A percentile compares a stretch with the other conserved stretches of the same genome.
Evolutionary conservation across 2,329 filamentous ascomycete genomes (phyloP).

Genomic region (Ophiostoma australiae): DNA sequence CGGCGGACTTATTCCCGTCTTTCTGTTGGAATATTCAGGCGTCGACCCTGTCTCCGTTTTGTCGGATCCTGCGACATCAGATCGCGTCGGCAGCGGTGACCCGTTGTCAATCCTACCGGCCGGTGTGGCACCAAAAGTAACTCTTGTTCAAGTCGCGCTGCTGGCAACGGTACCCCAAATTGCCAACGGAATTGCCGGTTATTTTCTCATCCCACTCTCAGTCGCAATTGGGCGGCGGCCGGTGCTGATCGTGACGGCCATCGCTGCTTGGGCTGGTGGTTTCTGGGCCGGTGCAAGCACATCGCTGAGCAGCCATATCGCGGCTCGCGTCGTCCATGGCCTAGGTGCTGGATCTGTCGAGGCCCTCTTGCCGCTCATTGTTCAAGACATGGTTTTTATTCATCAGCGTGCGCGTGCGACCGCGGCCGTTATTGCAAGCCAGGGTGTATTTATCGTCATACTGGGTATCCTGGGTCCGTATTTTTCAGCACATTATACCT

Average conservation of each 20-base stretch:
- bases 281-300: conserved; percentile 36
- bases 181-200: background rate
- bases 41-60: conserved; percentile 33
- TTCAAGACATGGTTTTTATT: conserved; percentile 40
- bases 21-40: conserved; percentile 37
- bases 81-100: background rate
- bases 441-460: conserved; percentile 33
- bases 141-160: background rate
- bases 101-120: background rate
- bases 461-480: conserved; percentile 34
- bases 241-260: conserved; percentile 35
- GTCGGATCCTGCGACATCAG: conserved; percentile 16
- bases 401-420: conserved; percentile 33
- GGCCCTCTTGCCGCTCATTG: conserved; percentile 37
- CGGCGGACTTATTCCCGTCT: conserved; percentile 35
- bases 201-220: background rate
- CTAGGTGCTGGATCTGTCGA: conserved; percentile 38
- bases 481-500: conserved; percentile 34
- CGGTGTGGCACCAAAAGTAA: background rate
- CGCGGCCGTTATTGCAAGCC: conserved; percentile 24
- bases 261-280: conserved; percentile 36
- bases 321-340: conserved; percentile 36
- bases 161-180: background rate
- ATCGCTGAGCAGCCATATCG: conserved; percentile 31
- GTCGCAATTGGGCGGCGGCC: conserved; percentile 25